Percentiles rank a stretch among this genome's conserved stretches.
Evolutionary conservation across 257 asterid species (phyloP).

Genomic region (Lavandula angustifolia): DNA sequence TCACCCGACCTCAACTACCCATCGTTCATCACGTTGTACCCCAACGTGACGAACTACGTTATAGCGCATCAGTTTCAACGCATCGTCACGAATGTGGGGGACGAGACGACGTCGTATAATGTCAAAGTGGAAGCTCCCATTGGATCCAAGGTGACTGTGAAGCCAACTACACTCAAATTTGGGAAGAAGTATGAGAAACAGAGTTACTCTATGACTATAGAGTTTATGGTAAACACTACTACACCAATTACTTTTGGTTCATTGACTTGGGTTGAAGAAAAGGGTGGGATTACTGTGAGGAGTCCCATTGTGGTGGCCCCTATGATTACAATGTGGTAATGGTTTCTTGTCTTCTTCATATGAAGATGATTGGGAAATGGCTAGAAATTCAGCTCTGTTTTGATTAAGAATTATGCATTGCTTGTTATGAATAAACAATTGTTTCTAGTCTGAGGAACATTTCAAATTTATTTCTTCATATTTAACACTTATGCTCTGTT

Average conservation of each 20-base stretch:
- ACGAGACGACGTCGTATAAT: conserved; percentile 24
- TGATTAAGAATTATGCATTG: not conserved
- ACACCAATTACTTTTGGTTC: conserved; percentile 34
- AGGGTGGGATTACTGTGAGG: conserved; percentile 32
- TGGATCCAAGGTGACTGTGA: conserved; percentile 22
- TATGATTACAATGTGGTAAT: conserved; percentile 34
- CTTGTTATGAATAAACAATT: not conserved
- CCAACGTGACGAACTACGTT: not conserved
- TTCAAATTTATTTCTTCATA: too few relatives aligned
- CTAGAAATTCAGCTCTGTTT: not conserved
- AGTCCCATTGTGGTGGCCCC: conserved; percentile 40
- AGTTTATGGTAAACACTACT: not conserved
- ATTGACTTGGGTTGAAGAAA: conserved; percentile 30
- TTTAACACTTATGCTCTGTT: too few relatives aligned
- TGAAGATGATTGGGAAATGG: not conserved
- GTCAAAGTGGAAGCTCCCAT: conserved; percentile 24
- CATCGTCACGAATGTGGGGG: conserved; percentile 37
- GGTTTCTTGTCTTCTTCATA: too few relatives aligned
- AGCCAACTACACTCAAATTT: conserved; percentile 20
- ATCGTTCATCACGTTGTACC: conserved; percentile 35
- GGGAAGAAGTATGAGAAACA: conserved; percentile 32
- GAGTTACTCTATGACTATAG: conserved; percentile 25
- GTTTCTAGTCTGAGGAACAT: too few relatives aligned
- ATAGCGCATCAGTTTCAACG: conserved; percentile 16
- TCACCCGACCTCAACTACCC: conserved; percentile 37